Percentiles rank a stretch among this genome's conserved stretches.
Evolutionary conservation across 352 stramenopile species (phyloP).

Genomic region (Globisporangium abappressorium): DNA sequence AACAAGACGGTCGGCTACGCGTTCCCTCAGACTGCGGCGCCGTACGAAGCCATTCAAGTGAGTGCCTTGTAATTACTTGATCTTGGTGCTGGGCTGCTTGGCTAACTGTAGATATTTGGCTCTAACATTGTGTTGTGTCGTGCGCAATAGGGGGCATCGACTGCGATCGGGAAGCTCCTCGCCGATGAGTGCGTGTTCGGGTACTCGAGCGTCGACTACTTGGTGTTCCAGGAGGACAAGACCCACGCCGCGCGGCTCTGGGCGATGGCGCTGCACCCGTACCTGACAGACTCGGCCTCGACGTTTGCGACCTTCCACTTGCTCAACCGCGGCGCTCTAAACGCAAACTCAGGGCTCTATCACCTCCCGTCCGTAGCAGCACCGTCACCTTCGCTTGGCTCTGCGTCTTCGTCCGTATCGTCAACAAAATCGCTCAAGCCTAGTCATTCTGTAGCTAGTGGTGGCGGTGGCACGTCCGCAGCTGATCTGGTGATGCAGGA

Average conservation of each 20-base stretch:
- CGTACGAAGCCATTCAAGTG: slow-evolving; percentile 65
- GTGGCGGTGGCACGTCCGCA: neutral
- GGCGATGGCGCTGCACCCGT: slow-evolving; percentile 72
- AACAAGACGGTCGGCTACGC: slow-evolving; percentile 52
- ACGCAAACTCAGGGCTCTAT: slow-evolving; percentile 37
- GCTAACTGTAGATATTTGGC: neutral
- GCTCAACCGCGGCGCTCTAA: slow-evolving; percentile 40
- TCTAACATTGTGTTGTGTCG: neutral
- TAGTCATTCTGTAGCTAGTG: neutral
- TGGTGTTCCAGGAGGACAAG: slow-evolving; percentile 65
- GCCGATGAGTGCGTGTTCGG: slow-evolving; percentile 55
- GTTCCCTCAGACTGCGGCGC: slow-evolving; percentile 79
- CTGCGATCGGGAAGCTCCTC: slow-evolving; percentile 45
- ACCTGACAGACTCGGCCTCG: slow-evolving; percentile 70
- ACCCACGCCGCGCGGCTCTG: slow-evolving; percentile 53
- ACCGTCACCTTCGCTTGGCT: slow-evolving; percentile 1
- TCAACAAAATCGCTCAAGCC: neutral
- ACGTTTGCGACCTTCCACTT: slow-evolving; percentile 74
- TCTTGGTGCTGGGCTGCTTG: neutral
- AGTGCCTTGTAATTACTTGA: neutral
- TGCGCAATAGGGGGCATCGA: slow-evolving; percentile 32
- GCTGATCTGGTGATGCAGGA: slow-evolving; percentile 27
- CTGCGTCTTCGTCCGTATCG: slow-evolving; percentile 14
- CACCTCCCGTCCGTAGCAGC: slow-evolving; percentile 20
- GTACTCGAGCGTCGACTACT: slow-evolving; percentile 80